These are phyloP conservation scores for Drechslera avenae DNA, from an alignment of 2,329 filamentous ascomycete genomes.

Conservation along the genomic window DNA sequence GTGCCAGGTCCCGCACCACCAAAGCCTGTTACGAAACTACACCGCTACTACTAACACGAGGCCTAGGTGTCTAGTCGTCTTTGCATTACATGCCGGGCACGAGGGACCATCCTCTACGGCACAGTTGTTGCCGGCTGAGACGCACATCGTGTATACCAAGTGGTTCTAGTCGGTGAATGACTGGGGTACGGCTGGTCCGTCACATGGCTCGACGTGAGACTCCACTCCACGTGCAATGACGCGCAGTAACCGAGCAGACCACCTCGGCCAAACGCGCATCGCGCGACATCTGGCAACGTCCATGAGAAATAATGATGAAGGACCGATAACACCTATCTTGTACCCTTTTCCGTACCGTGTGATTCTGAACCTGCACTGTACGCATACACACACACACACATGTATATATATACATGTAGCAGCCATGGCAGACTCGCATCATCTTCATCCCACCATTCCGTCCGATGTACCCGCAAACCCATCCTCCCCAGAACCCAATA, in stretches of 20 bases:
- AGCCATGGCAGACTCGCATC: constrained; percentile 25
- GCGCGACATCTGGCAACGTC: too few relatives aligned
- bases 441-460: constrained; percentile 26
- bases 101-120: too few relatives aligned
- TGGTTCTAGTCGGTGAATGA: too few relatives aligned
- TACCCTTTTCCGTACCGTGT: neutral
- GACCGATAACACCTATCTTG: constrained; percentile 4
- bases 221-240: too few relatives aligned
- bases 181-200: too few relatives aligned
- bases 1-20: neutral
- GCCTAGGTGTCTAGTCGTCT: neutral
- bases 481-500: constrained; percentile 13
- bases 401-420: neutral
- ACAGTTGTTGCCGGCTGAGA: too few relatives aligned
- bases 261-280: constrained; percentile 16
- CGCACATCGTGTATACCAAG: too few relatives aligned
- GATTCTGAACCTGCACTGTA: neutral
- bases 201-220: too few relatives aligned
- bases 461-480: constrained; percentile 18
- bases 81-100: too few relatives aligned
- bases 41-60: neutral
- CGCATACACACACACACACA: too few relatives aligned
- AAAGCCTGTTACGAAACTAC: constrained; percentile 1
- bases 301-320: constrained; percentile 1
- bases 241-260: neutral